Base-by-base conservation (phyloP, 345 rosid species). In the Trapa incisa region DNA sequence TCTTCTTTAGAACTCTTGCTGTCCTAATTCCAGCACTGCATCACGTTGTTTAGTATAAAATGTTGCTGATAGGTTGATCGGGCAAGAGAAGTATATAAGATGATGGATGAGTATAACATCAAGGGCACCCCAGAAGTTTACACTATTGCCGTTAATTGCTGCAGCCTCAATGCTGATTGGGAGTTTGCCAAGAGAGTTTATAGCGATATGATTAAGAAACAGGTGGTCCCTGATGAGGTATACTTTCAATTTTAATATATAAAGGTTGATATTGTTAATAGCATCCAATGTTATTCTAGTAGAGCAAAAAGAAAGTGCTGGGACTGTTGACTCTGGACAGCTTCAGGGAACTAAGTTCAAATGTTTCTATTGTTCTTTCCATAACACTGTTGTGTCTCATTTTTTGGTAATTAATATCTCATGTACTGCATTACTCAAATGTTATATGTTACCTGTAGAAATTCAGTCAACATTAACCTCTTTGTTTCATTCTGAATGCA, bases 121-220 rank as follows among this genome's bases (percentile, higher is more conserved):
- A 85, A 61, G 79, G 98, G 98, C 68, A 88, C 94, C 74, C 94
- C 98, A 33, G 96, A 89, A 76, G 96, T 89, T 70, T 92, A 92
- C 80, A 89, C 96, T 69, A 87, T 92, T 69, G 92, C 95, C 13
- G 73, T 86, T 68, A 87, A 83, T 80, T 79, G 86, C 78, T 87
- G 92, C 80, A 85, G 96, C 78, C 84, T 82, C 84, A 83, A 82
- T 68, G 96, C 95, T 68, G 96, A 89, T 80, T 92, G 88, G 96
- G 88, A 85, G 50, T 92, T 92, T 75, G 92, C 95, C 9, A 69
- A 76, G 72, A 73, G 71, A 53, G 86, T 92, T 57, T 87, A 85
- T 72, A 82, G 61, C 69, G 96, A 87, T 82, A 86, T 92, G 98
- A 83, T 73, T 77, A 82, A 69, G 72, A 92, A 83, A 71, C 84